phyloP scores from a whole-genome alignment of 2,329 filamentous ascomycete species.

The Fusarium praegraminearum region DNA sequence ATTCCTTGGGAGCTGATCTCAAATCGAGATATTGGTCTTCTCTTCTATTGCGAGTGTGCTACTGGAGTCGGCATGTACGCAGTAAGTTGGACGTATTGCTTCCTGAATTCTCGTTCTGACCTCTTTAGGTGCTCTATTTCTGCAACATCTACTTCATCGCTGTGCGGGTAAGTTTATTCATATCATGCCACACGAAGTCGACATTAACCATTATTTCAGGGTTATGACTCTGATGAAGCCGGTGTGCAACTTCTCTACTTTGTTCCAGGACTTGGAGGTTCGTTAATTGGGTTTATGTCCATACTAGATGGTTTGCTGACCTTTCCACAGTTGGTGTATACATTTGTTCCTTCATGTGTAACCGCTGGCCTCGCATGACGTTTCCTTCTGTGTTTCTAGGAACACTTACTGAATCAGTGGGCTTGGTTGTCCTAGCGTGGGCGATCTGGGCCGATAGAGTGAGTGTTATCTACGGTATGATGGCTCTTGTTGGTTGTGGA shows the following conservation, averaged over 20 bases:
- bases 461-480: slow-evolving; percentile 71
- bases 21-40: slow-evolving; percentile 68
- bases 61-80: slow-evolving; percentile 67
- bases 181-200: too few relatives aligned
- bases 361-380: slow-evolving; percentile 71
- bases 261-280: slow-evolving; percentile 71
- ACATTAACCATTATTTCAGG: slow-evolving; percentile 49
- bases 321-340: slow-evolving; percentile 62
- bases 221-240: slow-evolving; percentile 62
- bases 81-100: slow-evolving; percentile 44
- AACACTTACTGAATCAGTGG: slow-evolving; percentile 67
- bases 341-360: slow-evolving; percentile 69
- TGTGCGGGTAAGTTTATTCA: slow-evolving; percentile 56
- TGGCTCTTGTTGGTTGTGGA: slow-evolving; percentile 72
- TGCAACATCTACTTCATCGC: slow-evolving; percentile 76
- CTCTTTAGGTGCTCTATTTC: slow-evolving; percentile 70
- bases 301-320: background rate
- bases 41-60: slow-evolving; percentile 72
- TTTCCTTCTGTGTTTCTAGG: slow-evolving; percentile 69
- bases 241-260: slow-evolving; percentile 72
- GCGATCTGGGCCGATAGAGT: slow-evolving; percentile 64
- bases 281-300: background rate
- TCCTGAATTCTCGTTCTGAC: slow-evolving; percentile 52
- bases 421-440: slow-evolving; percentile 68
- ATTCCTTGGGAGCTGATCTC: slow-evolving; percentile 70